Evolutionary conservation across 208 protist genomes (phyloP), one percentile per base, ranked within the genome.

Genomic region (Angomonas desouzai): DNA sequence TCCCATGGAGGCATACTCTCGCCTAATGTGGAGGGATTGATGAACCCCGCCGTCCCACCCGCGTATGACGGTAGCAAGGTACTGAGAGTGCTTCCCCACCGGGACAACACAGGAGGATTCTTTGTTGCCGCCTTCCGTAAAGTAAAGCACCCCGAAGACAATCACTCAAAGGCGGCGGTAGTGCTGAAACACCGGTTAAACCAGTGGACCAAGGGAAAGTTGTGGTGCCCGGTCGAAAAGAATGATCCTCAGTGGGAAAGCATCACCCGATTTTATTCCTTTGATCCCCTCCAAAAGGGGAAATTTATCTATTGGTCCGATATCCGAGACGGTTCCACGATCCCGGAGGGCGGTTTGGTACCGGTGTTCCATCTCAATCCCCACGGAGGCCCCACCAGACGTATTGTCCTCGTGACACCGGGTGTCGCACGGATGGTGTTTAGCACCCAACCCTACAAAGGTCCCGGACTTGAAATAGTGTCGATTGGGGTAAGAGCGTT

Each of bases 41-140:
- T 75, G 40, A 67, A 64, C 30, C 62, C 43, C 4, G 68, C 62
- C 22, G 36, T 93, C 22, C 86, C 80, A 3, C 22, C 64, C 13
- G 45, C 61, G n/a, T 93, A 87, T 63, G 81, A 92, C 59, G 83
- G 77, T 32, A 65, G 47, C 10, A 92, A 91, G 47, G 85, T 96
- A 32, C 73, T 94, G 40, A 85, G 91, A 33, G 77, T 94, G 32
- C 66, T 93, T 53, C 91, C 91, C 16, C 91, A 97, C 66, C 75
- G 74, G 27, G 86, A 97, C 66, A 76, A 97, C 70, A 93, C 88
- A 0, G 91, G 91, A 22, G 91, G 91, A 45, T 97, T 97, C 64
- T 97, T 97, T 65, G 77, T 96, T 40, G 91, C 91, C 6, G 85
- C 85, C 10, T 85, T 96, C 49, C 85, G 87, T 36, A 96, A 94